Base-by-base conservation (phyloP, 305 asterid species). In the Fraxinus paxiana region DNA sequence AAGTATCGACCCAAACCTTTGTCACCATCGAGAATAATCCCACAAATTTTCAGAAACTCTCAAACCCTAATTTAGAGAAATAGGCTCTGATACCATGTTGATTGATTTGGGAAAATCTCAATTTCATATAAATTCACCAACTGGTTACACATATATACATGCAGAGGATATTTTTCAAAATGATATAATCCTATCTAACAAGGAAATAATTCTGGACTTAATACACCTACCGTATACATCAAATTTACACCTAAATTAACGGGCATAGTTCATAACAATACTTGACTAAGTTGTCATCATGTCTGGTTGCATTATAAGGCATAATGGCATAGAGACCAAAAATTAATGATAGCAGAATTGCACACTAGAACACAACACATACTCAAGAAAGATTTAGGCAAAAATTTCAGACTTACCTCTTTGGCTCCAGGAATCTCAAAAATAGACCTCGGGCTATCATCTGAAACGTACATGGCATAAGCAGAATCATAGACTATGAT, bases 371-470 rank as follows among this genome's bases (percentile, higher is more conserved):
- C 65, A 37, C 18, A 73, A 15, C 3, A 26, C 72, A 69, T 18
- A 71, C 22, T 48, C 54, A 17, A 37, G 59, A 65, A 37, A 70
- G 65, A 41, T 38, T 20, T 69, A 12, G 73, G 75, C 24, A 30
- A 10, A 22, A 65, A 46, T 69, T 70, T 71, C 18, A 8, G 31
- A 82, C 87, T 59, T 73, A 92, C 98, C 97, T 92, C 98, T 90
- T 90, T 92, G 81, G 98, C 99, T 82, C 98, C 98, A 77, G 98
- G 99, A 85, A 96, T 96, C 85, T 94, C 99, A 80, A 91, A 96
- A 81, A 96, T 94, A 83, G 99, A 94, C 85, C 87, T 86, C 1
- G 99, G 99, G 80, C 92, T 91, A 81, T 96, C 94, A 75, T 94
- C 99, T 5, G 98, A 91, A 78, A 94, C 91, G 46, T 96, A 96